Conservation (phyloP, 192 early-diverging fungal genomes). For the Gigaspora rosea region DNA sequence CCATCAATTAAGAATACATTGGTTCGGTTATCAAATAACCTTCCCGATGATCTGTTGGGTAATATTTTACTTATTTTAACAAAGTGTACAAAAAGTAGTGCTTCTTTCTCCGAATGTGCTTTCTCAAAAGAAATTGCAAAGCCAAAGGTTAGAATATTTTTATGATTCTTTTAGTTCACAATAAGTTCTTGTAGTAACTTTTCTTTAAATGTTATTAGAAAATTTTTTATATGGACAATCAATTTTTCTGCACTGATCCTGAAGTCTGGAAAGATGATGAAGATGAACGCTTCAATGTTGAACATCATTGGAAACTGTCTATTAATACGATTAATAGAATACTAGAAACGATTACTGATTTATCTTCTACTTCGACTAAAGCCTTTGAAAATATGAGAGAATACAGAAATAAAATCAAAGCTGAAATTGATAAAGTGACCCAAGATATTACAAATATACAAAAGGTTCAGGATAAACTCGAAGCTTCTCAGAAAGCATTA, state of each 20-base stretch:
- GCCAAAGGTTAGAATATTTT: neutral
- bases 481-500: slow-evolving; percentile 16
- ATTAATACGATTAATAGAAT: neutral
- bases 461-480: neutral
- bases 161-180: neutral
- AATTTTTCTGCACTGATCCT: neutral
- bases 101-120: neutral
- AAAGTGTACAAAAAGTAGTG: neutral
- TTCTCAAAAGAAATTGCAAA: neutral
- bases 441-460: slow-evolving; percentile 3
- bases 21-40: too few relatives aligned
- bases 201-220: neutral
- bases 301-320: slow-evolving; percentile 15
- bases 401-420: neutral
- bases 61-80: neutral
- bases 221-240: too few relatives aligned
- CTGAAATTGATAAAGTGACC: neutral
- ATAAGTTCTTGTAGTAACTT: neutral
- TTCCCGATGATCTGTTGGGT: too few relatives aligned
- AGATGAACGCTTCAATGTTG: neutral
- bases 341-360: neutral
- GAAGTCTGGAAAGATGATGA: slow-evolving; percentile 19
- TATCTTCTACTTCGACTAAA: slow-evolving; percentile 4
- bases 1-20: too few relatives aligned
- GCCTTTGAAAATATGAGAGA: neutral